Evolutionary conservation across 1,284 basidiomycete genomes (phyloP).

Genomic region (Marasmius sp.): DNA sequence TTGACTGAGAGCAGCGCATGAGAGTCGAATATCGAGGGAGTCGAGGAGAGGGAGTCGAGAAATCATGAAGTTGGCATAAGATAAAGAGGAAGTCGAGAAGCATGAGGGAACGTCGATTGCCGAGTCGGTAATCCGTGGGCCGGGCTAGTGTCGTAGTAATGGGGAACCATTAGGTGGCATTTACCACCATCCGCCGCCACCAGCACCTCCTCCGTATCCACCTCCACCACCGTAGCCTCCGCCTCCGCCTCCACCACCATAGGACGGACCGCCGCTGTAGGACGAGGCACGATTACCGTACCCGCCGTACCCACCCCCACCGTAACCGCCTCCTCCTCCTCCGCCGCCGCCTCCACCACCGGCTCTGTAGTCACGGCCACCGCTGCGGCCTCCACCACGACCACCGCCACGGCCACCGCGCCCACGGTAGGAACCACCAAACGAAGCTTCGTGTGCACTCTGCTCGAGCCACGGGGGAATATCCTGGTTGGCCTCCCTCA

Average conservation of each 20-base stretch:
- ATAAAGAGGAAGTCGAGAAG: constrained; percentile 3
- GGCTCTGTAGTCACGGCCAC: constrained; percentile 32
- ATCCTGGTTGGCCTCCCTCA: constrained; percentile 97
- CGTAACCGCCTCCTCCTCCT: constrained; percentile 35
- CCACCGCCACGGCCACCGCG: constrained; percentile 65
- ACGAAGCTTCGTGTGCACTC: constrained; percentile 81
- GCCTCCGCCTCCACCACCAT: constrained; percentile 12
- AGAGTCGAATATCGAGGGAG: constrained; percentile 28
- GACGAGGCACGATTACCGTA: neutral
- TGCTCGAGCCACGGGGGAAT: constrained; percentile 91
- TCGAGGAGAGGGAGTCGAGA: neutral
- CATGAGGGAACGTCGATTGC: neutral
- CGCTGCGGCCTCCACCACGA: constrained; percentile 38
- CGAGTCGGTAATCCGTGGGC: neutral
- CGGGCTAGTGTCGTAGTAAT: neutral
- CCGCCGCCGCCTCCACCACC: constrained; percentile 40
- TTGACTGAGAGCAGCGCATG: constrained; percentile 62
- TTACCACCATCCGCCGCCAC: constrained; percentile 21
- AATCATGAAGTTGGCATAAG: constrained; percentile 12
- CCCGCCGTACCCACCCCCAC: constrained; percentile 27
- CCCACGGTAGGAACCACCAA: constrained; percentile 57
- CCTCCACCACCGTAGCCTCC: constrained; percentile 12
- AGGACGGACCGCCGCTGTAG: neutral
- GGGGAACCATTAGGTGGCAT: neutral
- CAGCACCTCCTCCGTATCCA: constrained; percentile 10